Base-by-base conservation (phyloP, 305 asterid species). In the Fraxinus ornus region DNA sequence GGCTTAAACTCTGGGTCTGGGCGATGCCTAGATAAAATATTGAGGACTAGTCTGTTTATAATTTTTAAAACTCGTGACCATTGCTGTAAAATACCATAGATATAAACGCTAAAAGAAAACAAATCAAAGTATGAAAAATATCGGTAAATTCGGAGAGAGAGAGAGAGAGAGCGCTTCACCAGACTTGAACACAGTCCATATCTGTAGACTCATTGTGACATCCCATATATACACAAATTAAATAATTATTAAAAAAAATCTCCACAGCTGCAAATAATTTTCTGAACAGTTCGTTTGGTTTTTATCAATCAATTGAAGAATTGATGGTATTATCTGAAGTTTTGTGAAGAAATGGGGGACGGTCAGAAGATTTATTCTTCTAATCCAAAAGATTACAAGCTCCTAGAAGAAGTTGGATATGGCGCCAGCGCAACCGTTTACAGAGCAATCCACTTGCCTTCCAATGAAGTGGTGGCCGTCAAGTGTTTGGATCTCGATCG, bases 401-500 rank as follows among this genome's bases (percentile, higher is more conserved):
- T 93, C 74, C 92, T 89, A 5, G 98, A 95, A 85, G 99, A 95
- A 90, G 93, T 95, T 10, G 99, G 99, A 15, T 88, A 89, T 68
- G 99, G 99, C 77, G 98, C 99, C 5, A 96, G 98, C 87, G 99
- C 99, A 17, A 91, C 94, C 79, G 99, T 96, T 76, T 93, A 88
- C 87, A 85, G 97, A 84, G 97, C 98, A 95, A 93, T 92, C 95
- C 91, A 91, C 88, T 82, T 91, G 87, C 99, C 98, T 74, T 80
- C 80, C 76, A 92, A 93, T 86, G 97, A 94, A 86, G 94, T 91
- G 78, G 94, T 96, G 66, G 99, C 99, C 4, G 95, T 96, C 79
- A 96, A 96, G 94, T 91, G 93, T 83, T 90, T 96, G 98, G 99
- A 96, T 96, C 99, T 96, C 95, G 99, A 96, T 93, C 97, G 99